Evolutionary conservation across 805 yeast species (phyloP), one percentile per base, ranked within the genome.

Genomic region (Diddensiella santjacobensis): DNA sequence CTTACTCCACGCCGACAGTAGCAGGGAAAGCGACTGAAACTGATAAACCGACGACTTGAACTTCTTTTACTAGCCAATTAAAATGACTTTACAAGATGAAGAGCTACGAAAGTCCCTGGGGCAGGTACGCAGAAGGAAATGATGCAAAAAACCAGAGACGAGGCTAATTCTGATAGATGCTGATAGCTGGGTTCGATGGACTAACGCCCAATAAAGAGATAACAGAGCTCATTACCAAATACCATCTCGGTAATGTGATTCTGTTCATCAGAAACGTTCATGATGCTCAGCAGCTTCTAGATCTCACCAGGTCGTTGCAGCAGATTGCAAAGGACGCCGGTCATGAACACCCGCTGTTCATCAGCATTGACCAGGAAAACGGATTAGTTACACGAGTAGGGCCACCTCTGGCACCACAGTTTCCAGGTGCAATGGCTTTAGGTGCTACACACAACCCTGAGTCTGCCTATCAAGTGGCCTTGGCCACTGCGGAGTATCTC

Each of bases 341-440:
- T 33, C 78, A 77, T 52, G 61, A 71, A 45, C 68, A 71, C 52
- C 84, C 84, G 0, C 56, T 79, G 17, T 61, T 77, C 61, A 72
- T 79, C 57, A 79, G 80, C 20, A 71, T 79, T 18, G 84, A 79
- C 58, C 80, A 77, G 59, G 84, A 79, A 56, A 79, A 81, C 3
- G 84, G 83, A 0, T 72, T 77, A 74, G 61, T 79, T 11, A 71
- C 80, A 4, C 22, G 54, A 35, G 40, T 53, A 5, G 50, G 48
- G 1, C 45, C 46, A 15, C 43, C 47, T 10, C 41, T 41, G 15
- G 52, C 48, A 3, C 56, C 56, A 11, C 82, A 78, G 55, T 77
- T 74, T 54, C 84, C 84, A 0, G 78, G 83, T 3, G 82, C 82
- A 18, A 79, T 79, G 83, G 81, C 80, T 1, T 59, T 79, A 19